Conservation (phyloP, 805 yeast genomes). For the Ogataea neopini region DNA sequence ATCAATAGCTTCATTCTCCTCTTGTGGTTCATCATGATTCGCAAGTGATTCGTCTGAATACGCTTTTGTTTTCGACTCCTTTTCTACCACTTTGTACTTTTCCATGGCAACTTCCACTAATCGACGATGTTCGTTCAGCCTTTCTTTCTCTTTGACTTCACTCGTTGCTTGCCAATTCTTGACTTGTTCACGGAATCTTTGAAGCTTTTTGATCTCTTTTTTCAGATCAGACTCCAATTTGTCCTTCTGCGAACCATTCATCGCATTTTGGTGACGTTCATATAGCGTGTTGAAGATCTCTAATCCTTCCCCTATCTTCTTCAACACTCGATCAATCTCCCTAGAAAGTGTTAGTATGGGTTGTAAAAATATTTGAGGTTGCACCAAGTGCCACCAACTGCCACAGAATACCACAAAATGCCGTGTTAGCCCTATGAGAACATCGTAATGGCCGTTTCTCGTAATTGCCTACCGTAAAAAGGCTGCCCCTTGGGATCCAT, state of each 20-base stretch:
- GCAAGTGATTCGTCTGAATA: constrained; percentile 59
- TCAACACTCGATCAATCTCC: constrained; percentile 57
- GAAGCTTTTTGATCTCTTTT: constrained; percentile 60
- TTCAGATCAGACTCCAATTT: constrained; percentile 57
- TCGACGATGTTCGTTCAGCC: constrained; percentile 47
- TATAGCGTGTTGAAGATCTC: constrained; percentile 55
- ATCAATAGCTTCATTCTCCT: constrained; percentile 67
- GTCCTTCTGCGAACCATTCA: constrained; percentile 54
- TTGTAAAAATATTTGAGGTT: too few relatives aligned
- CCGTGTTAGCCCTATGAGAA: too few relatives aligned
- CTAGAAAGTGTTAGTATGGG: too few relatives aligned
- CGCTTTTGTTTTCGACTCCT: constrained; percentile 56
- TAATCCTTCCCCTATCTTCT: constrained; percentile 59
- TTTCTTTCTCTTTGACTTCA: constrained; percentile 48
- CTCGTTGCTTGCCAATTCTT: constrained; percentile 59
- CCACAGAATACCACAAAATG: too few relatives aligned
- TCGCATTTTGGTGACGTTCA: constrained; percentile 53
- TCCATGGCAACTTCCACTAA: constrained; percentile 54
- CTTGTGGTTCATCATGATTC: constrained; percentile 57
- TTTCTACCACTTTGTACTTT: constrained; percentile 59
- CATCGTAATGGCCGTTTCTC: too few relatives aligned
- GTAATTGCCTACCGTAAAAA: too few relatives aligned
- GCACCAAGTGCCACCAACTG: too few relatives aligned
- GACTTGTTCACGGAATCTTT: constrained; percentile 59
- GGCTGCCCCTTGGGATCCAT: too few relatives aligned